phyloP scores from a whole-genome alignment of 1,139 yeast genomes.

The Yamadazyma atlantica region DNA sequence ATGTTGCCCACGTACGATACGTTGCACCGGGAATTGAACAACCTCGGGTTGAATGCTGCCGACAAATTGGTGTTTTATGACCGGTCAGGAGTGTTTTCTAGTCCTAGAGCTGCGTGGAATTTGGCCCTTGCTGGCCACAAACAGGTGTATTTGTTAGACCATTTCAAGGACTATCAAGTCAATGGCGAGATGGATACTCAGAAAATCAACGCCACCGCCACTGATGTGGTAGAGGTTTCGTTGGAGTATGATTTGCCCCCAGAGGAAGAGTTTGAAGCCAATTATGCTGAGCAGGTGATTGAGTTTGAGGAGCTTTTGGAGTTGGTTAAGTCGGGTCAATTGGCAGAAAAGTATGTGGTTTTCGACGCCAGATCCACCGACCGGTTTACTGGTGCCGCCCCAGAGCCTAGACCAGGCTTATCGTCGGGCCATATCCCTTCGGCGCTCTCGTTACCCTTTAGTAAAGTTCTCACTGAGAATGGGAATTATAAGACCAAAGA shows the following conservation, averaged over 20 bases:
- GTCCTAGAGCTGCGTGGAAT: constrained; percentile 93
- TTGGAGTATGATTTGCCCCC: constrained; percentile 15
- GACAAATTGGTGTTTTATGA: constrained; percentile 84
- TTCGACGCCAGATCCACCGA: constrained; percentile 81
- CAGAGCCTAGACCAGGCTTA: constrained; percentile 87
- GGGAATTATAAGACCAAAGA: constrained; percentile 50
- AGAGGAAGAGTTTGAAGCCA: constrained; percentile 22
- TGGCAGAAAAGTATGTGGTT: constrained; percentile 49
- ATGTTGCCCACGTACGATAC: constrained; percentile 70
- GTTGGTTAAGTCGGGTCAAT: constrained; percentile 50
- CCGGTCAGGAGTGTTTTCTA: constrained; percentile 76
- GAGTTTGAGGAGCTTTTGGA: constrained; percentile 61
- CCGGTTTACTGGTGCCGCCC: constrained; percentile 73
- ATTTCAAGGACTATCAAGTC: constrained; percentile 49
- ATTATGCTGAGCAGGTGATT: constrained; percentile 52
- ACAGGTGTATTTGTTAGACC: constrained; percentile 62
- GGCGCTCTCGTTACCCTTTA: constrained; percentile 74
- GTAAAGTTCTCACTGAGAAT: constrained; percentile 50
- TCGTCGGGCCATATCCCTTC: constrained; percentile 90
- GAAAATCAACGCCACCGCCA: constrained; percentile 17
- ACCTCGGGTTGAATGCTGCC: constrained; percentile 43
- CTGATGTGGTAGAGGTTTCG: constrained; percentile 21
- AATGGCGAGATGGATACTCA: constrained; percentile 23
- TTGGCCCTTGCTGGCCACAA: constrained; percentile 75
- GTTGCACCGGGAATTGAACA: constrained; percentile 54